Percentiles rank a stretch among this genome's conserved stretches.
These are phyloP conservation scores for Naganishia vaughanmartiniae DNA, from an alignment of 768 basidiomycete species.

Conservation along the genomic window DNA sequence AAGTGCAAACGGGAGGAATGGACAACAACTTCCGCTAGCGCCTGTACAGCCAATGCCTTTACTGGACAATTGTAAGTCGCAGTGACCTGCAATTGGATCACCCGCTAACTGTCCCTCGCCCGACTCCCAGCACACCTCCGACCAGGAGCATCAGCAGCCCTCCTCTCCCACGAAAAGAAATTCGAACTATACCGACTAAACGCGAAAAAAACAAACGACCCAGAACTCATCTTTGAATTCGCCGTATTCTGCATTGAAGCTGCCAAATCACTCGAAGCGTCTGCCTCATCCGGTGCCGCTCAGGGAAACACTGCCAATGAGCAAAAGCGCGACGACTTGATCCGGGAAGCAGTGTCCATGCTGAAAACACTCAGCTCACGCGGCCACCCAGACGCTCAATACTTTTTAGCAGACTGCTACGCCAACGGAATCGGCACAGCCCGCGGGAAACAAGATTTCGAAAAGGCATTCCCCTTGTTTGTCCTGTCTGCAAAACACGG, in stretches of 20 bases:
- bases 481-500: slow-evolving; percentile 95
- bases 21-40: background rate
- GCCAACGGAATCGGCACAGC: slow-evolving; percentile 95
- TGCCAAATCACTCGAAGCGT: slow-evolving; percentile 80
- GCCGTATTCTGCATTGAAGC: slow-evolving; percentile 99
- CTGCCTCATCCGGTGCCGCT: slow-evolving; percentile 61
- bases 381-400: slow-evolving; percentile 90
- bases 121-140: slow-evolving; percentile 65
- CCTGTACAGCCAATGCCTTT: slow-evolving; percentile 34
- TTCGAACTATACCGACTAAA: slow-evolving; percentile 95
- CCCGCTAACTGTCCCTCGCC: background rate
- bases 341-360: slow-evolving; percentile 79
- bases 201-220: slow-evolving; percentile 97
- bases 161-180: slow-evolving; percentile 91
- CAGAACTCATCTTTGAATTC: slow-evolving; percentile 95
- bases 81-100: background rate
- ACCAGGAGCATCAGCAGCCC: slow-evolving; percentile 85
- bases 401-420: slow-evolving; percentile 97
- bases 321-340: slow-evolving; percentile 65
- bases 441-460: slow-evolving; percentile 89
- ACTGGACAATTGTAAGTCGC: slow-evolving; percentile 49
- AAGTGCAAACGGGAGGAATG: slow-evolving; percentile 1
- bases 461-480: slow-evolving; percentile 92
- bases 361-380: slow-evolving; percentile 89
- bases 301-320: slow-evolving; percentile 37